A percentile compares a stretch with the other conserved stretches of the same genome.
These are phyloP conservation scores for Globisporangium acanthophoron DNA, from an alignment of 352 stramenopile species.

Conservation along the genomic window DNA sequence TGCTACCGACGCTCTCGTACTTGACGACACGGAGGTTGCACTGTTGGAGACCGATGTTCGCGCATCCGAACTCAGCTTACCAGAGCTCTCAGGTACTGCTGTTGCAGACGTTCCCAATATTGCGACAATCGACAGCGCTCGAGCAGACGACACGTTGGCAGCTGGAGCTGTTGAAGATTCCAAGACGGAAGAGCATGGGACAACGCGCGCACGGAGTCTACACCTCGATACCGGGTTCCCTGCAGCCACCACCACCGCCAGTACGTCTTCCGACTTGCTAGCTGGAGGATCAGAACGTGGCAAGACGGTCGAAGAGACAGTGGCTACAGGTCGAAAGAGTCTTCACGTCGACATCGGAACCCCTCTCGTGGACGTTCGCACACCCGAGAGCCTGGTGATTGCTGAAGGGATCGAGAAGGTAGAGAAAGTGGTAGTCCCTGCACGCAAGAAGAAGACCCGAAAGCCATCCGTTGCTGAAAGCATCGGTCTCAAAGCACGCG, in stretches of 20 bases:
- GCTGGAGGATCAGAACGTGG: not conserved
- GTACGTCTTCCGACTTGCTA: not conserved
- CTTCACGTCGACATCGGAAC: not conserved
- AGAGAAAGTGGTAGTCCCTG: not conserved
- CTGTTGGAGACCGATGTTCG: not conserved
- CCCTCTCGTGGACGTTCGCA: not conserved
- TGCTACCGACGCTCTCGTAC: not conserved
- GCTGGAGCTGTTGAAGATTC: not conserved
- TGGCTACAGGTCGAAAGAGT: not conserved
- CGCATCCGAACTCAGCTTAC: not conserved
- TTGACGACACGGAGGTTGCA: not conserved
- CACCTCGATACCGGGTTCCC: not conserved
- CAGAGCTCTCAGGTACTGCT: not conserved
- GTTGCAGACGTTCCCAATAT: not conserved
- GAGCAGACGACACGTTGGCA: not conserved
- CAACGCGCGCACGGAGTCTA: not conserved
- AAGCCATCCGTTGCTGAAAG: constrained; percentile 10
- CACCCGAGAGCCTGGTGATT: not conserved
- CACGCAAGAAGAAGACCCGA: not conserved
- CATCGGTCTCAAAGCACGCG: not conserved
- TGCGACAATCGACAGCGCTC: not conserved
- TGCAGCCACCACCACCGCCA: not conserved
- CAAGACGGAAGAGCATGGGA: not conserved
- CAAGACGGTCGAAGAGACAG: not conserved
- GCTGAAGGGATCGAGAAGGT: not conserved